Base-by-base conservation (phyloP, 768 basidiomycete species). In the Arthromyces matolae region DNA sequence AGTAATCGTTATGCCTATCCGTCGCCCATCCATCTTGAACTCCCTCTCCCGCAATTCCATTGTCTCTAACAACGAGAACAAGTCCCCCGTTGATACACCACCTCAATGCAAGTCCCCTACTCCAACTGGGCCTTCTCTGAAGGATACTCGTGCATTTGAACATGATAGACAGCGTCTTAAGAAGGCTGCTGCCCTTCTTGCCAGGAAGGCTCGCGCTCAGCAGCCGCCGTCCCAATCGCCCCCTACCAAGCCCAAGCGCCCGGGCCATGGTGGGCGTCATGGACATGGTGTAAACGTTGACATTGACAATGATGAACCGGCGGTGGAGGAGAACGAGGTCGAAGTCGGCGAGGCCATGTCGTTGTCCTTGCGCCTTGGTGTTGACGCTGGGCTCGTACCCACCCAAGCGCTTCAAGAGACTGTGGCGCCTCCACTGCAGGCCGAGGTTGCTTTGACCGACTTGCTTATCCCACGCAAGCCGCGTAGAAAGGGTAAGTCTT, bases 101-200 rank as follows among this genome's bases (percentile, higher is more conserved):
- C 45, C 35, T 10, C 42, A 24, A 10, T 23, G 22, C 29, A 37
- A 42, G 50, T 43, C 59, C 16, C 45, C 62, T 40, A 39, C 55
- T 10, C 53, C 51, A 6, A 27, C 38, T 41, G n/a, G n/a, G n/a
- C 36, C 51, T 23, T 59, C 59, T 52, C 42, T 62, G 51, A 75
- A 73, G 62, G 75, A 77, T 54, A 47, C 65, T 33, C 72, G 77
- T 12, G 73, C 73, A 8, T 73, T 65, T 57, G 78, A 79, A 61
- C 76, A 75, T 54, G 71, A 74, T 43, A 59, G 78, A 40, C 74
- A 78, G 61, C 66, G 70, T 42, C 56, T 62, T 29, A 76, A 71
- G 70, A 71, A 71, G 60, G 67, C 72, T 23, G 68, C 65, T 16
- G 73, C 73, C 44, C 52, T 69, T 46, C 64, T 65, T 39, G 64